Conservation (phyloP, 148 eudicot genomes). For the Linanthus parryae region DNA sequence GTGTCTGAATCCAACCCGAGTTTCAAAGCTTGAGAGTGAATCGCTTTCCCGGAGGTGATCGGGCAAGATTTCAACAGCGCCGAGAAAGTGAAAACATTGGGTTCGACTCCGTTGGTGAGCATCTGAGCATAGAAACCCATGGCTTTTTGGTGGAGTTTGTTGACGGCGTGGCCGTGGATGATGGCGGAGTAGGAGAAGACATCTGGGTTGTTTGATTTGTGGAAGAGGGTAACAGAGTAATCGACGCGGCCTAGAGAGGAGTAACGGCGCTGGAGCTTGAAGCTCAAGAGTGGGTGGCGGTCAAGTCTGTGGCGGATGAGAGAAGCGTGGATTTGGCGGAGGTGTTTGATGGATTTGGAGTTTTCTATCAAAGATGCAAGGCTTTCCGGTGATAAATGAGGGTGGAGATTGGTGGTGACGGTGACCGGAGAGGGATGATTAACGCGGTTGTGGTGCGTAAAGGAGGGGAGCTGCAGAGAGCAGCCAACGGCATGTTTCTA, state of each 20-base stretch:
- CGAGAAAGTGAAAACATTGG: conserved; percentile 71
- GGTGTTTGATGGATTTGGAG: conserved; percentile 27
- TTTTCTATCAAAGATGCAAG: conserved; percentile 45
- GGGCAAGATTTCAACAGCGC: conserved; percentile 48
- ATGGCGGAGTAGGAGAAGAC: too few species aligned
- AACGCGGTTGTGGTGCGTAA: too few species aligned
- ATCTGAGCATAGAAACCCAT: conserved; percentile 42
- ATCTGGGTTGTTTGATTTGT: too few species aligned
- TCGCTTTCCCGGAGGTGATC: conserved; percentile 25
- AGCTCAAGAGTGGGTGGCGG: conserved; percentile 39
- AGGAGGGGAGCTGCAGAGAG: too few species aligned
- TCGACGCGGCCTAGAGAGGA: conserved; percentile 45
- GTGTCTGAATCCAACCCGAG: conserved; percentile 41
- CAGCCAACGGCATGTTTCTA: too few species aligned
- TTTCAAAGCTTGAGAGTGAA: conserved; percentile 58
- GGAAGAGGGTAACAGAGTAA: too few species aligned
- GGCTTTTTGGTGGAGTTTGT: conserved; percentile 36
- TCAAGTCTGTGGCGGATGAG: conserved; percentile 60
- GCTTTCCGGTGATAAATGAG: conserved; percentile 33
- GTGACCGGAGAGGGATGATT: too few species aligned
- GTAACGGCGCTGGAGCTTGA: conserved; percentile 81
- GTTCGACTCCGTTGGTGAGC: conserved; percentile 50
- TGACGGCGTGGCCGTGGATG: conserved; percentile 41
- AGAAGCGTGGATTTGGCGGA: conserved; percentile 56
- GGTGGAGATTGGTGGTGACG: too few species aligned